Base-by-base conservation (phyloP, 805 yeast genomes). In the Komagataella kurtzmanii region DNA sequence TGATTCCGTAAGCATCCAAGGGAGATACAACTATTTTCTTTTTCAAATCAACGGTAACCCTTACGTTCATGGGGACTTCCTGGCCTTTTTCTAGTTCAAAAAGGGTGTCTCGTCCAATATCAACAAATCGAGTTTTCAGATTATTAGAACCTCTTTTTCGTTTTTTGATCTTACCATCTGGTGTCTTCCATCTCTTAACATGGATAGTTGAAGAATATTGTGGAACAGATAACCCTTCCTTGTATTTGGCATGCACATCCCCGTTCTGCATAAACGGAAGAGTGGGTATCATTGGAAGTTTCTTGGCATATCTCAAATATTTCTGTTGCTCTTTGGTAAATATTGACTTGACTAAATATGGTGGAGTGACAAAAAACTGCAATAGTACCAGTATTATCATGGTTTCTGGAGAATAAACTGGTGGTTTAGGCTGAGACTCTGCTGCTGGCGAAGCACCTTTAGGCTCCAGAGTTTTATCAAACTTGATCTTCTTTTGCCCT, bases 291-390 rank as follows among this genome's bases (percentile, higher is more conserved):
- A 79, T 79, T 44, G 96, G 97, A 53, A 85, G 72, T 55, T 76
- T 78, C 43, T 72, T 70, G 0, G 96, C 96, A 55, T 77, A 74
- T 51, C 73, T 73, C 62, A 85, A 78, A 60, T 79, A 75, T 44
- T 68, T 64, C 54, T 69, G 60, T 57, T 71, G 67, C 21, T 72
- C 67, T 54, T 75, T 72, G 40, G 61, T 60, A 68, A 88, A 87
- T 3, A 83, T 73, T 2, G 81, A 66, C 54, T 82, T 81, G 17
- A 81, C 76, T 46, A 89, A 70, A 61, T 89, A 87, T 49, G 88
- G 85, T 1, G 97, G 96, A 0, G 96, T 88, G 14, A 88, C 80
- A 60, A 87, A 87, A 61, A 70, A 88, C 61, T 88, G 95, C 52
- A 89, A 67, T 45, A 89, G 69, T 1, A 82, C 71, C 1, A 91